These are phyloP conservation scores for Penicillium diatomitis DNA, from an alignment of 495 filamentous ascomycete genomes.

Conservation along the genomic window DNA sequence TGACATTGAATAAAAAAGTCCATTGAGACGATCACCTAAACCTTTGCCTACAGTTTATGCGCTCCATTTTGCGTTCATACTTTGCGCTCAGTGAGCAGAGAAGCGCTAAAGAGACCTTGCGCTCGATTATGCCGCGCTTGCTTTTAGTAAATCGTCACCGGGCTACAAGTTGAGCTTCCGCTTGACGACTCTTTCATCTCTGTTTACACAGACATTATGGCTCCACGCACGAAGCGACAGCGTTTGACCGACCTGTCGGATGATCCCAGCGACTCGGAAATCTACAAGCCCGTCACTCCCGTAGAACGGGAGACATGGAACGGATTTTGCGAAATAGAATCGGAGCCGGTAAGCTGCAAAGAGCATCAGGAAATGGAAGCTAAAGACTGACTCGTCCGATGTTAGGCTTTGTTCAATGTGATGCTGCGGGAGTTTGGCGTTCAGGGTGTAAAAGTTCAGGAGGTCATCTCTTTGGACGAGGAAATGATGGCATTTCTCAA, in stretches of 20 bases:
- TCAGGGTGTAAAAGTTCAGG: conserved; percentile 61
- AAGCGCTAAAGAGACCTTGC: too few relatives aligned
- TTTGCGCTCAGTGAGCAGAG: too few relatives aligned
- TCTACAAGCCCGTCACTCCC: conserved; percentile 27
- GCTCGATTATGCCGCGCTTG: too few relatives aligned
- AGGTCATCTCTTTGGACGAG: conserved; percentile 68
- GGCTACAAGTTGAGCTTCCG: too few relatives aligned
- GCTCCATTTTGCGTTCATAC: too few relatives aligned
- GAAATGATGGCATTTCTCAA: conserved; percentile 55
- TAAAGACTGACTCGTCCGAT: not conserved
- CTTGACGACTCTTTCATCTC: too few relatives aligned
- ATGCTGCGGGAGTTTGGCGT: conserved; percentile 76
- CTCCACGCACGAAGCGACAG: conserved; percentile 24
- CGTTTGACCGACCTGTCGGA: conserved; percentile 16
- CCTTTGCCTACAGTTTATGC: too few relatives aligned
- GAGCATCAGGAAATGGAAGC: not conserved
- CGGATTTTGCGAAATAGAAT: conserved; percentile 85
- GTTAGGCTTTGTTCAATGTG: conserved; percentile 69
- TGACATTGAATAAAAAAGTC: too few relatives aligned
- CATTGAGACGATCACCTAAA: too few relatives aligned
- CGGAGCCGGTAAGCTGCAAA: conserved; percentile 61
- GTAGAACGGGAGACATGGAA: conserved; percentile 47
- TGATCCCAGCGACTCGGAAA: conserved; percentile 11
- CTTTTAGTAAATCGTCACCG: too few relatives aligned
- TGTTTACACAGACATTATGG: conserved; percentile 15